Conservation (phyloP, 139 green algal genomes). For the Pleodorina starrii region DNA sequence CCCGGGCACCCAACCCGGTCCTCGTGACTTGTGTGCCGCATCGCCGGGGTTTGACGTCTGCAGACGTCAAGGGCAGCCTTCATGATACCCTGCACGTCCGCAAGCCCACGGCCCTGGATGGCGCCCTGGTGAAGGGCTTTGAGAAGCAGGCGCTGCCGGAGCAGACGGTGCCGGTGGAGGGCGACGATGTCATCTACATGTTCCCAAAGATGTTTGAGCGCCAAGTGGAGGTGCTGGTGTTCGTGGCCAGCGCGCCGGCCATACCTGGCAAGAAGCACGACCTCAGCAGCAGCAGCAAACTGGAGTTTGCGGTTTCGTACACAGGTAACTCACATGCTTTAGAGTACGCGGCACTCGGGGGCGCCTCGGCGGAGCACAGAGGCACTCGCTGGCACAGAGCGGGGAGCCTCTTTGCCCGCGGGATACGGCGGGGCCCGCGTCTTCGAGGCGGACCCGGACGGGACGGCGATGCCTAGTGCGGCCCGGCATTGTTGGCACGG, state of each 20-base stretch:
- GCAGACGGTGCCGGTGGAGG: slow-evolving; percentile 39
- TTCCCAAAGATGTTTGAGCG: slow-evolving; percentile 55
- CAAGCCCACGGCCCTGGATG: slow-evolving; percentile 59
- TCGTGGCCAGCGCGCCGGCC: slow-evolving; percentile 51
- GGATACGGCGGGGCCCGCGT: too few relatives aligned
- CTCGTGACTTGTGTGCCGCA: too few relatives aligned
- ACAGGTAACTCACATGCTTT: slow-evolving; percentile 39
- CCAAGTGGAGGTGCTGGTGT: slow-evolving; percentile 54
- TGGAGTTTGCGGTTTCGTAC: slow-evolving; percentile 53
- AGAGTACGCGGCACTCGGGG: too few relatives aligned
- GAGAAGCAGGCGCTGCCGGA: slow-evolving; percentile 55
- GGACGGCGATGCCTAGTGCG: too few relatives aligned
- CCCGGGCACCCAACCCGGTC: too few relatives aligned
- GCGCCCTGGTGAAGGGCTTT: slow-evolving; percentile 47
- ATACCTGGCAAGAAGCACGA: slow-evolving; percentile 55
- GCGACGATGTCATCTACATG: slow-evolving; percentile 63
- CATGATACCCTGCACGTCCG: slow-evolving; percentile 52
- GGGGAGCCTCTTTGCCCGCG: too few relatives aligned
- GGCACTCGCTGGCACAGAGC: too few relatives aligned
- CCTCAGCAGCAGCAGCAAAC: slow-evolving; percentile 47
- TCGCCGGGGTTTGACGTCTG: not conserved
- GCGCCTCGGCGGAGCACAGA: too few relatives aligned
- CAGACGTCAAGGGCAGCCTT: slow-evolving; percentile 35
- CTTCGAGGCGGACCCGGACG: too few relatives aligned
- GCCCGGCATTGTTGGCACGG: too few relatives aligned